These are phyloP conservation scores for Coemansia sp. DNA, from an alignment of 192 early-diverging fungal genomes.

Conservation along the genomic window DNA sequence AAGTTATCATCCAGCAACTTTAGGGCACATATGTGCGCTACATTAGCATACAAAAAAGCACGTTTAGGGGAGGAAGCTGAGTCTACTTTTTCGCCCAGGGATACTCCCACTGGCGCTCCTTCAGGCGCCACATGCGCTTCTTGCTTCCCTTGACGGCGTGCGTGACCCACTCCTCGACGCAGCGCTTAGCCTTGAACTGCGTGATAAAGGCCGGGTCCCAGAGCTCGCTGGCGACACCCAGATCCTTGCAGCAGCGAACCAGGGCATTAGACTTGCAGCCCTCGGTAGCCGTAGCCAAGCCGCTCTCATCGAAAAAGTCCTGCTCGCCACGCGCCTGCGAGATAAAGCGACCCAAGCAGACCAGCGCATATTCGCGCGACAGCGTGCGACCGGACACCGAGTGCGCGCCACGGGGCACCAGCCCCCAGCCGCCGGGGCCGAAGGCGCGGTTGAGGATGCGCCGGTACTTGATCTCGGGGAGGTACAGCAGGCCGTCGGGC, in stretches of 20 bases:
- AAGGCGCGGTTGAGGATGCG: conserved; percentile 92
- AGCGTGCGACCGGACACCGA: conserved; percentile 73
- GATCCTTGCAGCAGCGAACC: conserved; percentile 96
- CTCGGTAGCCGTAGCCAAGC: conserved; percentile 80
- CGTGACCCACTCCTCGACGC: conserved; percentile 73
- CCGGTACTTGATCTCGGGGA: conserved; percentile 98
- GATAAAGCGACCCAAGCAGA: conserved; percentile 85
- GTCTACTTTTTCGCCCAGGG: conserved; percentile 55
- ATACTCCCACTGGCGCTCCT: conserved; percentile 65
- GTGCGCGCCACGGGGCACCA: conserved; percentile 88
- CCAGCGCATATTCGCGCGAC: conserved; percentile 89
- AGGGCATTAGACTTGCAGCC: conserved; percentile 90
- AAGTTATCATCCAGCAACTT: not conserved
- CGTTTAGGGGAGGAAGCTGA: no score
- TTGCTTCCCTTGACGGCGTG: conserved; percentile 71
- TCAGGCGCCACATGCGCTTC: conserved; percentile 85
- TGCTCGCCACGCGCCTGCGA: conserved; percentile 93
- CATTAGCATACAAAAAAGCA: no score
- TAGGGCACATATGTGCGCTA: no score
- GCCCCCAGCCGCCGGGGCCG: conserved; percentile 88
- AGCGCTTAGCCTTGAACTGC: conserved; percentile 79
- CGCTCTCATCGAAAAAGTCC: conserved; percentile 78
- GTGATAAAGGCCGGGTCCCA: conserved; percentile 92
- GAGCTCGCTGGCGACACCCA: conserved; percentile 86
- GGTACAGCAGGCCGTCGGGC: conserved; percentile 91